Percentiles rank a stretch among this genome's conserved stretches.
These are phyloP conservation scores for Phyllosticta capitalensis DNA, from an alignment of 2,329 filamentous ascomycete species.

Conservation along the genomic window DNA sequence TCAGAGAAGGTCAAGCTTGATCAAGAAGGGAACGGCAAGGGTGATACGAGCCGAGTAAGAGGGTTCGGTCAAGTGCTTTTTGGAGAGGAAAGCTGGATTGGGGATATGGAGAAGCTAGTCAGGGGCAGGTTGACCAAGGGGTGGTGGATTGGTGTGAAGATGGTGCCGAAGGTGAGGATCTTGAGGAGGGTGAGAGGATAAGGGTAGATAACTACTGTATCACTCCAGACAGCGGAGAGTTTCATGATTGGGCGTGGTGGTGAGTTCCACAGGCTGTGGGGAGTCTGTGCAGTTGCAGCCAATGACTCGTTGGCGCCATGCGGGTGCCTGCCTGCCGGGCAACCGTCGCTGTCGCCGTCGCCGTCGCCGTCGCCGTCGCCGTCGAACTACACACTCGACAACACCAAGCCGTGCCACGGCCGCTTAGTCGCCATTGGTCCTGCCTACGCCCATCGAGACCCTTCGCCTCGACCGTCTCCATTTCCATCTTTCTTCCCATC, in stretches of 20 bases:
- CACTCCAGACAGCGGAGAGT: not conserved
- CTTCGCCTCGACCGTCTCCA: not conserved
- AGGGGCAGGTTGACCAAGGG: conserved; percentile 33
- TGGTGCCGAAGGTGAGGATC: conserved; percentile 46
- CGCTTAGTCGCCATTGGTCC: not conserved
- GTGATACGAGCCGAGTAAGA: not conserved
- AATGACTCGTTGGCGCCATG: not conserved
- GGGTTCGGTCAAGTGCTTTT: not conserved
- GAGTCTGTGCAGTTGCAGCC: not conserved
- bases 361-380: not conserved
- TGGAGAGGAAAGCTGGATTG: not conserved
- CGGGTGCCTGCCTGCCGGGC: not conserved
- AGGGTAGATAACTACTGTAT: not conserved
- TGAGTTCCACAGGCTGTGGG: not conserved
- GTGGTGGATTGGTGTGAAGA: conserved; percentile 46
- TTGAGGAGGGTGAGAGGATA: conserved; percentile 19
- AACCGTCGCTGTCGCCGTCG: not conserved
- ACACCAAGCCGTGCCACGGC: not conserved
- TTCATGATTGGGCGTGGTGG: not conserved
- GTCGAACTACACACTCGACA: not conserved
- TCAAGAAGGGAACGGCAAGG: not conserved
- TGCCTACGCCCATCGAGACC: not conserved
- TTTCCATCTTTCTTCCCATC: not conserved
- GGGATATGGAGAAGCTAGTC: conserved; percentile 23
- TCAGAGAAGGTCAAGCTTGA: conserved; percentile 10